Percentiles rank a stretch among this genome's conserved stretches.
Evolutionary conservation across 1,139 yeast species (phyloP).

Genomic region (Taphrina deformans): DNA sequence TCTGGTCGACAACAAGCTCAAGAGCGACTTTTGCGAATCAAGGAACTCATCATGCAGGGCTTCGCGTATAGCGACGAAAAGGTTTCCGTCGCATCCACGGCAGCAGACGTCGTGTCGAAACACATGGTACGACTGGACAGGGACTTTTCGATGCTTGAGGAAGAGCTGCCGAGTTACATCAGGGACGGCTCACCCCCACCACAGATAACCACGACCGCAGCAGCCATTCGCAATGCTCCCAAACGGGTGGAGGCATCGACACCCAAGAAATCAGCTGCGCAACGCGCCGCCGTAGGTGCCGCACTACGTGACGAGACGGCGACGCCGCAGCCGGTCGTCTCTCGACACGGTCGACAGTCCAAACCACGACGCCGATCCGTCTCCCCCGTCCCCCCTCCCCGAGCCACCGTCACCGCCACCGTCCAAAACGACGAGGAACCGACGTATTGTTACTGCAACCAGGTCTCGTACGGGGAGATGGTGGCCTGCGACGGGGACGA

Average conservation of each 20-base stretch:
- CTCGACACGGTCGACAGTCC: slow-evolving; percentile 31
- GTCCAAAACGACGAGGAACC: slow-evolving; percentile 55
- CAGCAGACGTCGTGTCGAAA: slow-evolving; percentile 71
- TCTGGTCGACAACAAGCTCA: slow-evolving; percentile 3
- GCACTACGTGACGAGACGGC: slow-evolving; percentile 19
- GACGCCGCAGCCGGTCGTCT: slow-evolving; percentile 24
- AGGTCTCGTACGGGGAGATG: slow-evolving; percentile 97
- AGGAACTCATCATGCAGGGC: slow-evolving; percentile 55
- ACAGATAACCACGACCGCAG: slow-evolving; percentile 26
- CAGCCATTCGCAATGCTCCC: slow-evolving; percentile 31
- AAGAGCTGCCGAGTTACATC: slow-evolving; percentile 51
- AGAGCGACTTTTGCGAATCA: slow-evolving; percentile 41
- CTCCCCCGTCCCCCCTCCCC: slow-evolving; percentile 13
- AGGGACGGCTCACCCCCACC: slow-evolving; percentile 30
- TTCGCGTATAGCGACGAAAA: slow-evolving; percentile 95
- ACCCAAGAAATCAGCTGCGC: slow-evolving; percentile 20
- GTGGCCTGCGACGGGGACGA: slow-evolving; percentile 96
- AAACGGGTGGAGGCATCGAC: slow-evolving; percentile 28
- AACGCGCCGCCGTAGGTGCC: slow-evolving; percentile 4
- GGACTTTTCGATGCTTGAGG: slow-evolving; percentile 71
- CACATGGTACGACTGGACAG: slow-evolving; percentile 73
- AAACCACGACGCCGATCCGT: slow-evolving; percentile 24
- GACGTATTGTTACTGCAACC: slow-evolving; percentile 91
- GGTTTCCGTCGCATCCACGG: slow-evolving; percentile 94
- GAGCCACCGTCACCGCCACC: slow-evolving; percentile 1